Base-by-base conservation (phyloP, 2,329 filamentous ascomycete genomes). In the Ceratocystis alfenasii region DNA sequence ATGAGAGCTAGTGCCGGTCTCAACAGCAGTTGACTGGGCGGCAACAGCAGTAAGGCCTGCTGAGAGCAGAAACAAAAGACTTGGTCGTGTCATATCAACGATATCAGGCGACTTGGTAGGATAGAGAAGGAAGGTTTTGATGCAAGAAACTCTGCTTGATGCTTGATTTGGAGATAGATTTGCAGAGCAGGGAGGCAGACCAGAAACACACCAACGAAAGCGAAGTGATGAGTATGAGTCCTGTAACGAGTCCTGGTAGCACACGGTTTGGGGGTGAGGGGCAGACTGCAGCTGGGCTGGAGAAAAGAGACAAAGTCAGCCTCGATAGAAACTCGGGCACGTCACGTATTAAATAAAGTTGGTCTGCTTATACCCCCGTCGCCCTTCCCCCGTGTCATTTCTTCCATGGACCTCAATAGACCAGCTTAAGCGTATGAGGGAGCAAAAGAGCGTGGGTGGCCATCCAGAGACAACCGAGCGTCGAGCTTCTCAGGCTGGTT, bases 401-500 rank as follows among this genome's bases (percentile, higher is more conserved):
- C 48, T 25, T 25, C 48, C 22, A 25, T 53, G 28, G 25, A 59
- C 5, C 15, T 36, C 53, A 30, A 36, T 30, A 17, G 28, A 7
- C 36, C 53, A 33, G 53, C 5, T 59, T 25, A 59, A 12, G 53
- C 53, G 36, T 12, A 41, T 41, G 36, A 41, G 36, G 10, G 36
- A 41, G 36, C 36, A 41, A 41, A 41, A 41, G 36, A 17, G 28
- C 53, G 53, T 59, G 53, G 53, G 53, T 59, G 28, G 53, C 53
- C 28, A 59, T 59, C 28, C 7, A 59, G 28, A 59, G 25, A 41
- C 36, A 41, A 33, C 53, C 53, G 53, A 59, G 53, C 53, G 53
- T 59, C 53, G 28, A 30, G 53, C 48, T 20, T 59, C 53, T 25
- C 12, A 36, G 28, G 22, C 5, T 30, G 28, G 28, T 30, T 36